phyloP scores from a whole-genome alignment of 139 green algal species.

The Micractinium conductrix region DNA sequence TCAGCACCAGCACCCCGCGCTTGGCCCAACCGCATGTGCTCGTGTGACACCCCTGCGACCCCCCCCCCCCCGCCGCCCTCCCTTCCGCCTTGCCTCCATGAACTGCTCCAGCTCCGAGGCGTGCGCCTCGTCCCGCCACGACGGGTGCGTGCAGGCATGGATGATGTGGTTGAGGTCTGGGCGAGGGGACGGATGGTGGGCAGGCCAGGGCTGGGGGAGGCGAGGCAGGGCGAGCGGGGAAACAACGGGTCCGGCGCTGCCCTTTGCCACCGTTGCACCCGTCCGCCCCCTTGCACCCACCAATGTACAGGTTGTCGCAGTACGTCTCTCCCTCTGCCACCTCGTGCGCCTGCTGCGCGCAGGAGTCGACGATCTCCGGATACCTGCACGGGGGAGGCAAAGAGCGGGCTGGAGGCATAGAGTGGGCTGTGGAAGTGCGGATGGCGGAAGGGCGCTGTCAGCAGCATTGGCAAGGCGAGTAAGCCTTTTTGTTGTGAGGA shows the following conservation, averaged over 20 bases:
- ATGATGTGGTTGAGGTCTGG: slow-evolving; percentile 92
- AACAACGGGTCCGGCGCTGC: no score
- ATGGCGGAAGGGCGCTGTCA: no score
- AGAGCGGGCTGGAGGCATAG: no score
- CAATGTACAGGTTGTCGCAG: slow-evolving; percentile 77
- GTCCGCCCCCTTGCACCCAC: slow-evolving; percentile 48
- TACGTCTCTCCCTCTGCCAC: slow-evolving; percentile 46
- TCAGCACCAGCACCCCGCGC: no score
- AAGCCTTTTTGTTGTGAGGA: no score
- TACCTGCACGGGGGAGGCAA: no score
- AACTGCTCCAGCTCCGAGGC: slow-evolving; percentile 70
- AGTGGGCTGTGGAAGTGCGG: no score
- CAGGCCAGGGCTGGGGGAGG: neutral
- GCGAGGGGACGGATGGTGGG: neutral
- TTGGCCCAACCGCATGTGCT: no score
- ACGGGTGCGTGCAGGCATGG: slow-evolving; percentile 85
- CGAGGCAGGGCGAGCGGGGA: no score
- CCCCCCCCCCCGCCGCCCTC: no score
- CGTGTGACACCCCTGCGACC: no score
- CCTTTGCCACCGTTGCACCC: neutral
- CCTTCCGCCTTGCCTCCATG: no score
- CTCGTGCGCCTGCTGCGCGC: slow-evolving; percentile 20
- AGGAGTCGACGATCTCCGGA: slow-evolving; percentile 44
- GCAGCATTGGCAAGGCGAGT: neutral
- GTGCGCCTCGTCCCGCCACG: slow-evolving; percentile 46